A percentile compares a stretch with the other conserved stretches of the same genome.
Conservation (phyloP, 2,329 filamentous ascomycete species). For the Alternaria sp. region DNA sequence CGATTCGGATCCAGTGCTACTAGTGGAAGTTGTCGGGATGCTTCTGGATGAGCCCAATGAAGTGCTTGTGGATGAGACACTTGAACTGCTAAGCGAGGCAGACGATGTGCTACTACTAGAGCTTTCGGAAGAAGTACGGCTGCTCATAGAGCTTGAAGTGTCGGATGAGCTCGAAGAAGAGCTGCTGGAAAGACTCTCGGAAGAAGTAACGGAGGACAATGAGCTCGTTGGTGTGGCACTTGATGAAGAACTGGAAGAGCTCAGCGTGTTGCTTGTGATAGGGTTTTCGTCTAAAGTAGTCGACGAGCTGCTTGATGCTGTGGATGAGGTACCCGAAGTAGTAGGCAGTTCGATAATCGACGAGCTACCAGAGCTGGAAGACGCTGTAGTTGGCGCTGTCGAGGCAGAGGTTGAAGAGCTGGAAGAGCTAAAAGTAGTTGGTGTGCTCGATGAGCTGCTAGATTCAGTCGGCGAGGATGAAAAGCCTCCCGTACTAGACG, state of each 20-base stretch:
- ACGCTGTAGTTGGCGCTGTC: constrained; percentile 1
- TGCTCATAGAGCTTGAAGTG: not conserved
- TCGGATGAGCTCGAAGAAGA: not conserved
- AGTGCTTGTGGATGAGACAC: not conserved
- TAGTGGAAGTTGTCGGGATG: not conserved
- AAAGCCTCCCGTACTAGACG: not conserved
- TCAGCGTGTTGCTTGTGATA: not conserved
- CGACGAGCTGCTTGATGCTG: too few relatives aligned
- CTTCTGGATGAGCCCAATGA: constrained; percentile 1
- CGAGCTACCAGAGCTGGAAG: not conserved
- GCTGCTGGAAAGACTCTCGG: not conserved
- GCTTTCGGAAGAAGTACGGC: not conserved
- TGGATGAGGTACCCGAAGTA: not conserved
- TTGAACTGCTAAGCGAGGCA: constrained; percentile 1
- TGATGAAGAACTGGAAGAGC: not conserved
- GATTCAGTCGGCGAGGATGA: not conserved
- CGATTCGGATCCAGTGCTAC: not conserved
- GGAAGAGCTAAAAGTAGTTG: not conserved
- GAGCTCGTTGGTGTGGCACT: not conserved
- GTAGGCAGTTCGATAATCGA: not conserved
- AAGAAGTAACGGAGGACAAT: not conserved
- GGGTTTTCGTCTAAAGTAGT: not conserved
- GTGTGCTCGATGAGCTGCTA: not conserved
- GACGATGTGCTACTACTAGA: not conserved
- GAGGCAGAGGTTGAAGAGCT: not conserved